These are phyloP conservation scores for Pythium scleroteichum DNA, from an alignment of 352 stramenopile genomes.

Conservation along the genomic window DNA sequence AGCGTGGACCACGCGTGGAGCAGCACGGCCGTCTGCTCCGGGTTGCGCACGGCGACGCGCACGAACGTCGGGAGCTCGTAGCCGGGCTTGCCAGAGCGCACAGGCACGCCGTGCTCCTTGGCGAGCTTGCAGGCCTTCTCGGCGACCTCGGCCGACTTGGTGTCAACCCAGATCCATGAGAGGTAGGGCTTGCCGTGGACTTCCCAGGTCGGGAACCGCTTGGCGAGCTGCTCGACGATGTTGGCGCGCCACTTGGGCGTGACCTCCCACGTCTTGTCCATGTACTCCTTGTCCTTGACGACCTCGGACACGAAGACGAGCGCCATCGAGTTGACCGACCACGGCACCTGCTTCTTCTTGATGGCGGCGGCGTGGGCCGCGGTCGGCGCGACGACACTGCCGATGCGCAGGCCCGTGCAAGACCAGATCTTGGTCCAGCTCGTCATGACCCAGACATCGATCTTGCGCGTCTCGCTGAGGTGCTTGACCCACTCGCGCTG, in stretches of 20 bases:
- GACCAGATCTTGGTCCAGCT: conserved; percentile 93
- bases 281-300: conserved; percentile 75
- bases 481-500: conserved; percentile 81
- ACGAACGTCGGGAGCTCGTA: conserved; percentile 88
- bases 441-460: conserved; percentile 92
- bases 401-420: conserved; percentile 87
- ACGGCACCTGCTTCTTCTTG: conserved; percentile 91
- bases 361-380: conserved; percentile 73
- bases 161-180: conserved; percentile 91
- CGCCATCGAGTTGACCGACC: conserved; percentile 91
- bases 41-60: conserved; percentile 79
- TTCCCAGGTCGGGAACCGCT: conserved; percentile 70
- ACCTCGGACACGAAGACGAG: conserved; percentile 84
- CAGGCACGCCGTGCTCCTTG: conserved; percentile 83
- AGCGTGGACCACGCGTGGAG: conserved; percentile 76
- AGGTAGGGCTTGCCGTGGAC: conserved; percentile 71
- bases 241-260: conserved; percentile 78
- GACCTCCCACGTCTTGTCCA: conserved; percentile 84
- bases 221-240: conserved; percentile 48
- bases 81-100: conserved; percentile 83
- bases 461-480: conserved; percentile 70
- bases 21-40: conserved; percentile 67
- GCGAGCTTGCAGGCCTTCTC: conserved; percentile 68
- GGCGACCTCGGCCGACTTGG: conserved; percentile 53
- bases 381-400: conserved; percentile 85